Base-by-base conservation (phyloP, 164 flowering plant species). In the Tetracentron sinense region DNA sequence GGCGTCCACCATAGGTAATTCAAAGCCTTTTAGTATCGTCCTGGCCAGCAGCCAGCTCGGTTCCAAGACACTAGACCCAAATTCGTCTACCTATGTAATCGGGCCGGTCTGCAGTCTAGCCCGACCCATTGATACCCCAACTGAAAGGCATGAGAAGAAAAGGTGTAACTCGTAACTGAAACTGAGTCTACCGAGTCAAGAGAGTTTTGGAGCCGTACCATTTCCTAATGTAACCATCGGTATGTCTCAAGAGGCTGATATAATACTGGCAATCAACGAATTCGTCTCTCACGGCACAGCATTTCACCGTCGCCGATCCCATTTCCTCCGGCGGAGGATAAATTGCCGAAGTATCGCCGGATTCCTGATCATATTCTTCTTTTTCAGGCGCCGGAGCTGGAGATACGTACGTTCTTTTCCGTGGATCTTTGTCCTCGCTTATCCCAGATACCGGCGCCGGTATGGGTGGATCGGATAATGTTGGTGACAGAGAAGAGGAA, bases 261-360 rank as follows among this genome's bases (percentile, higher is more conserved):
- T 33, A 63, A 25, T 69, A 14, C 46, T 69, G 58, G 33, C 72
- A 69, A 31, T 63, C 72, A 7, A 7, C 58, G 25, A 63, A 56
- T 30, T 69, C 69, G 11, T 65, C 63, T 20, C 69, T 65, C 19
- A 65, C 69, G 1, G 56, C 69, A n/a, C 69, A 65, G 62, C 69
- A 65, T 48, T 35, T 57, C 55, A 65, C 69, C 50, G 61, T 57
- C 55, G 14, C 33, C 12, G 68, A 57, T 1, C 19, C 54, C 15
- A 11, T 46, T 14, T 65, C 68, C 17, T 47, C 54, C 53, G 54
- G 52, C 35, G 22, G 27, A 2, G 3, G 30, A 27, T 21, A 16
- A 38, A 8, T 30, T 10, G 14, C 22, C 3, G 50, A 19, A 46
- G 23, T 10, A 14, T 61, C 64, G 33, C 44, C 29, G 4, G 55